These are phyloP conservation scores for Termitomyces sp. DNA, from an alignment of 768 basidiomycete genomes.

Conservation along the genomic window DNA sequence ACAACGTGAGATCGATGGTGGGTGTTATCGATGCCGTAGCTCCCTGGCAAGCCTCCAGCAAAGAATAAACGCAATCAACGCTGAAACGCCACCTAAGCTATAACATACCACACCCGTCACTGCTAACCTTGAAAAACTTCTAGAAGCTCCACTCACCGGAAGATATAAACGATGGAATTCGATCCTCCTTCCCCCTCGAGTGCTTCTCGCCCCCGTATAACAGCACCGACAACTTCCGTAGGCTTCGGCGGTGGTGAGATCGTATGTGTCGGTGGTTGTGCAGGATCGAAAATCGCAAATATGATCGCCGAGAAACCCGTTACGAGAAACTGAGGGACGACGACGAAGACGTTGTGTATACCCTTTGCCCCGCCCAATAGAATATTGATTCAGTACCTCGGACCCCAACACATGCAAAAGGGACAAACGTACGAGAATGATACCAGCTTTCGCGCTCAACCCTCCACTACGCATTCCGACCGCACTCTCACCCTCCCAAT, in stretches of 20 bases:
- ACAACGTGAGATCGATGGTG: too few species aligned
- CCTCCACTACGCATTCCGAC: slow-evolving; percentile 9
- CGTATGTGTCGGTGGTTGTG: slow-evolving; percentile 24
- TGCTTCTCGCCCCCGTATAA: slow-evolving; percentile 4
- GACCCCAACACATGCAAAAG: neutral
- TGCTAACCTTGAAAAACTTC: neutral
- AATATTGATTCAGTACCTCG: neutral
- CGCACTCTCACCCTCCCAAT: slow-evolving; percentile 20
- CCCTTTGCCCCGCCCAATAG: slow-evolving; percentile 43
- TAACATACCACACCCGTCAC: neutral
- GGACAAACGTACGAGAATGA: slow-evolving; percentile 63
- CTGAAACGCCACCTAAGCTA: slow-evolving; percentile 55
- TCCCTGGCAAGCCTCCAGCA: slow-evolving; percentile 50
- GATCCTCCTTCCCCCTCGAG: slow-evolving; percentile 26
- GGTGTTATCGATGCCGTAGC: slow-evolving; percentile 33
- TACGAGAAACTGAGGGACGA: slow-evolving; percentile 91
- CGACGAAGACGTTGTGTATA: slow-evolving; percentile 92
- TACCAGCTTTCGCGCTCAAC: slow-evolving; percentile 80
- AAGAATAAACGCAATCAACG: slow-evolving; percentile 48
- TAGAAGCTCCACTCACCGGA: slow-evolving; percentile 45
- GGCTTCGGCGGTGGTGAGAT: slow-evolving; percentile 2
- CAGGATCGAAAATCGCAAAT: slow-evolving; percentile 80
- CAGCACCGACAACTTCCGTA: slow-evolving; percentile 1
- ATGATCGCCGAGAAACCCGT: slow-evolving; percentile 81
- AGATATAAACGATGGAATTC: slow-evolving; percentile 76